Evolutionary conservation across 805 yeast genomes (phyloP), one percentile per base, ranked within the genome.

Genomic region (Hermanozyma aechmeae): DNA sequence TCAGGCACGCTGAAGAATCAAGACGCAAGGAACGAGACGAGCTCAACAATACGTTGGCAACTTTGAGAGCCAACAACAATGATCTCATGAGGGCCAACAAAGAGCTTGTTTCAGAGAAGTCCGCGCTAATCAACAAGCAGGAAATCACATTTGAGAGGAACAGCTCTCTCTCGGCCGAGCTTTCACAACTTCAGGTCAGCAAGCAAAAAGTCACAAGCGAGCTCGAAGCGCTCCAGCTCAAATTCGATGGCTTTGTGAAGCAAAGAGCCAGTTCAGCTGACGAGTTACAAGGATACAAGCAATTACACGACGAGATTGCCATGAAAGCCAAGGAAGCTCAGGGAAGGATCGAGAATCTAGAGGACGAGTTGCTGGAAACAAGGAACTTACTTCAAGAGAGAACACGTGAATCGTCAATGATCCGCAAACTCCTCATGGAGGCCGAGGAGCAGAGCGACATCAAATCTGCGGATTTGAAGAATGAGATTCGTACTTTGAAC

Each of bases 331-430:
- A 71, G 35, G 97, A 92, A 42, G 59, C 76, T 2, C 67, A 65
- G 24, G 63, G 63, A 30, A 68, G 72, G 37, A 61, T 72, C 14
- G 86, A 81, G 32, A 69, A 74, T 2, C 50, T 87, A 16, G 86
- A 82, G 40, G 95, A 85, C 32, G 96, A 87, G 46, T 56, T 89
- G n/a, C 60, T 69, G 8, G 96, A 87, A 33, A 61, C 82, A 4
- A 69, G 84, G 31, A 68, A 72, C 18, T 62, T 77, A 51, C 53
- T 87, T 3, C 92, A 79, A 45, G 95, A 86, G 45, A 71, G 94
- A 35, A 74, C 82, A 0, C 64, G 87, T 28, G 97, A 89, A 53
- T 67, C 84, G 0, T 62, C 76, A 2, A 75, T 84, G 0, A 71
- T 86, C 53, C 67, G 93, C 41, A 61, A 81, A 34, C 50, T 84